Evolutionary conservation across 805 yeast species (phyloP).

Genomic region (Starmerella vaccinii): DNA sequence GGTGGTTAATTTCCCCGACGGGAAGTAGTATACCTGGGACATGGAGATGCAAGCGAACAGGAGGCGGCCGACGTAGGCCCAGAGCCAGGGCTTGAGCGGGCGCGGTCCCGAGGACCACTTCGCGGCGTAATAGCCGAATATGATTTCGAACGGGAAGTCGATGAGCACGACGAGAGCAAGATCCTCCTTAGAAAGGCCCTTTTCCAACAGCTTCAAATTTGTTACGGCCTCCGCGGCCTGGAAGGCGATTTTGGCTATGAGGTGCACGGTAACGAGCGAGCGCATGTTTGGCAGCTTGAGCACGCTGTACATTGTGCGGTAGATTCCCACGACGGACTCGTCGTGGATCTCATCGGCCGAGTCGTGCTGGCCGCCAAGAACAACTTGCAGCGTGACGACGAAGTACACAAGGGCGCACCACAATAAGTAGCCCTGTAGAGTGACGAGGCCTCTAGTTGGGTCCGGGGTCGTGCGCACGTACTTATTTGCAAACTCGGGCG

Average conservation of each 20-base stretch:
- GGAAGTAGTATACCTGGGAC: slow-evolving; percentile 60
- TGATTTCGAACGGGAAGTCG: slow-evolving; percentile 90
- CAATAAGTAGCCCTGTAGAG: slow-evolving; percentile 63
- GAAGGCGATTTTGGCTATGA: slow-evolving; percentile 80
- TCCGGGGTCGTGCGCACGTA: slow-evolving; percentile 56
- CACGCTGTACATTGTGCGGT: slow-evolving; percentile 32
- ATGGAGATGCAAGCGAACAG: slow-evolving; percentile 68
- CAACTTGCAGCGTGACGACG: slow-evolving; percentile 51
- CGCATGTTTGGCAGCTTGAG: slow-evolving; percentile 54
- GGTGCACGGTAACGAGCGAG: slow-evolving; percentile 59
- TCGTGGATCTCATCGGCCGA: slow-evolving; percentile 31
- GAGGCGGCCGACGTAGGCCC: slow-evolving; percentile 75
- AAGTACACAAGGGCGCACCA: slow-evolving; percentile 71
- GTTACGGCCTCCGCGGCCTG: slow-evolving; percentile 96
- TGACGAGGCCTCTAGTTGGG: slow-evolving; percentile 50
- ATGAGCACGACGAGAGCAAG: slow-evolving; percentile 83
- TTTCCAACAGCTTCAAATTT: slow-evolving; percentile 77
- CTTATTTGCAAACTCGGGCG: slow-evolving; percentile 84
- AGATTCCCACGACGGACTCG: slow-evolving; percentile 27
- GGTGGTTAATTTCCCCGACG: slow-evolving; percentile 42
- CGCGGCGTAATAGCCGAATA: slow-evolving; percentile 93
- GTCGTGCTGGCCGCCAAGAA: slow-evolving; percentile 58
- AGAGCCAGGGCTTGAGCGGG: slow-evolving; percentile 78
- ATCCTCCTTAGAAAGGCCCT: slow-evolving; percentile 88
- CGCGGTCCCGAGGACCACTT: slow-evolving; percentile 72